Evolutionary conservation across 768 basidiomycete species (phyloP).

Genomic region (Lyophyllum decastes): DNA sequence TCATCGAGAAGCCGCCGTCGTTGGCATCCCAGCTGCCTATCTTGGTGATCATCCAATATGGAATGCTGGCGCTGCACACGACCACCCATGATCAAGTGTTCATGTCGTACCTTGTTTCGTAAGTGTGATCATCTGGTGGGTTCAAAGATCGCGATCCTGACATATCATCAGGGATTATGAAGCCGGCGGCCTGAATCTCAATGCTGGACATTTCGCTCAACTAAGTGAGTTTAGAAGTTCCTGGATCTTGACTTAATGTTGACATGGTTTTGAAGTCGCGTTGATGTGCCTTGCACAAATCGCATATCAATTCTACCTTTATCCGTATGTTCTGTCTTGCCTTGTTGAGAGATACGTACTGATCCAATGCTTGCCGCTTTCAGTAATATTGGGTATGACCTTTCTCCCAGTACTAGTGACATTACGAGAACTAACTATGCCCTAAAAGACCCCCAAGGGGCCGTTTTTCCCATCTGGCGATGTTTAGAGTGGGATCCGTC

Average conservation of each 20-base stretch:
- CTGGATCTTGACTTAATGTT: neutral
- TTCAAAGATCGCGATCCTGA: neutral
- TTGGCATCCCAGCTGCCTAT: constrained; percentile 77
- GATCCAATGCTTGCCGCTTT: neutral
- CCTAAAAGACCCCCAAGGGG: constrained; percentile 72
- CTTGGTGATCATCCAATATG: constrained; percentile 88
- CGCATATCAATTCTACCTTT: constrained; percentile 87
- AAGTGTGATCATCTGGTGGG: constrained; percentile 29
- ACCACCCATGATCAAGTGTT: constrained; percentile 92
- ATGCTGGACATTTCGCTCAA: constrained; percentile 90
- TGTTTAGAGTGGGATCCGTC: constrained; percentile 87
- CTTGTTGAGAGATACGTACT: constrained; percentile 3
- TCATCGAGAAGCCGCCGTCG: constrained; percentile 59
- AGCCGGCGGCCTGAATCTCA: constrained; percentile 88
- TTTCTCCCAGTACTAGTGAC: neutral
- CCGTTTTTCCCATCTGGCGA: constrained; percentile 80
- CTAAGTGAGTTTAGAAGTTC: constrained; percentile 56
- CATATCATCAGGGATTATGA: constrained; percentile 61
- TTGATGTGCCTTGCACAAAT: constrained; percentile 95
- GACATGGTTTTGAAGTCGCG: constrained; percentile 56
- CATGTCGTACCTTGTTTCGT: constrained; percentile 90
- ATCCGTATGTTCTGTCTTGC: constrained; percentile 60
- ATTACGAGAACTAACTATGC: constrained; percentile 5
- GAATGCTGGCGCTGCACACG: constrained; percentile 83
- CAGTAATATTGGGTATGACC: constrained; percentile 66